Conservation (phyloP, 768 basidiomycete species). For the Hysterangium stoloniferum region DNA sequence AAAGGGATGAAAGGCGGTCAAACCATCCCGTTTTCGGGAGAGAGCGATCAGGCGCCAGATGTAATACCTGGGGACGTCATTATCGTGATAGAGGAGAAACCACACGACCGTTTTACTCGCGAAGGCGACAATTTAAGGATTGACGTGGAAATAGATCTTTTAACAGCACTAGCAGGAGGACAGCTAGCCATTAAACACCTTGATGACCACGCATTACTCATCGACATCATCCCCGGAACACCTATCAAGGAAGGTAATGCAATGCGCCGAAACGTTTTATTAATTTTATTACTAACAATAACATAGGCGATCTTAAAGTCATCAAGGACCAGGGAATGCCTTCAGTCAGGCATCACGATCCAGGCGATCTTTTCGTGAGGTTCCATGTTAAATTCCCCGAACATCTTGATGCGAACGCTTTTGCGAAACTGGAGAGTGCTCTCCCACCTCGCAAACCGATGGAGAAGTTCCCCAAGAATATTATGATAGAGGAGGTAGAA, state of each 20-base stretch:
- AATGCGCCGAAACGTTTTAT: background rate
- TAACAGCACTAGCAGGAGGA: slow-evolving; percentile 91
- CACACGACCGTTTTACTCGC: slow-evolving; percentile 81
- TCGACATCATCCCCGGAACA: slow-evolving; percentile 82
- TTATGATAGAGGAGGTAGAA: slow-evolving; percentile 76
- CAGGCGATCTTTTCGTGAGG: slow-evolving; percentile 87
- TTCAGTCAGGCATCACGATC: slow-evolving; percentile 94
- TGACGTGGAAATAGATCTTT: slow-evolving; percentile 86
- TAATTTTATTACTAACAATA: slow-evolving; percentile 1
- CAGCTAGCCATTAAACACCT: slow-evolving; percentile 85
- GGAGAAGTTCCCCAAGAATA: slow-evolving; percentile 57
- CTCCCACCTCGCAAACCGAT: slow-evolving; percentile 71
- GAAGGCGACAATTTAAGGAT: slow-evolving; percentile 81
- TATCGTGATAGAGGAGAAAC: slow-evolving; percentile 89
- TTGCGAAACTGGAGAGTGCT: slow-evolving; percentile 73
- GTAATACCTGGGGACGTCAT: slow-evolving; percentile 90
- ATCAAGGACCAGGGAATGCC: slow-evolving; percentile 97
- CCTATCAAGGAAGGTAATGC: slow-evolving; percentile 85
- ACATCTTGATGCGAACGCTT: slow-evolving; percentile 53
- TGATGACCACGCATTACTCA: slow-evolving; percentile 82
- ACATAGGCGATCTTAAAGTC: slow-evolving; percentile 77
- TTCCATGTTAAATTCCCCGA: slow-evolving; percentile 89
- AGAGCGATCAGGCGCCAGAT: slow-evolving; percentile 87
- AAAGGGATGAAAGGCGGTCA: slow-evolving; percentile 96
- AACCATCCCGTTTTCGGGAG: slow-evolving; percentile 80